phyloP scores from a whole-genome alignment of 2,329 filamentous ascomycete species.

The Bertia moriformis region DNA sequence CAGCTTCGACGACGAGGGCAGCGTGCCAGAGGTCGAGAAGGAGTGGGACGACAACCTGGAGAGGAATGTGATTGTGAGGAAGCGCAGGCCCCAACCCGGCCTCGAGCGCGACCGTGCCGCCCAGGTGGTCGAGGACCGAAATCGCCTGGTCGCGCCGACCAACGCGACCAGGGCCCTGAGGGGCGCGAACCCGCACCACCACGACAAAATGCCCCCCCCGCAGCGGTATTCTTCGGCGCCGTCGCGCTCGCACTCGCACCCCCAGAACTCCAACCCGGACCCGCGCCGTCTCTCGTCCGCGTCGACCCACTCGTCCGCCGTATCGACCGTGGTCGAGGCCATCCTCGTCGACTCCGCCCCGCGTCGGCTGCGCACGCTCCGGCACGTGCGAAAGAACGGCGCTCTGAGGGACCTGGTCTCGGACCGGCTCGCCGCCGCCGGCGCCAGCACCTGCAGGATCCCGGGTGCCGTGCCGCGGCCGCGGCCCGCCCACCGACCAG shows the following conservation, averaged over 20 bases:
- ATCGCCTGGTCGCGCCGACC: constrained; percentile 30
- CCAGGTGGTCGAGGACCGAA: constrained; percentile 31
- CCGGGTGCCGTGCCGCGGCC: constrained; percentile 8
- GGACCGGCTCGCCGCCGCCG: constrained; percentile 14
- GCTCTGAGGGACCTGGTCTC: constrained; percentile 30
- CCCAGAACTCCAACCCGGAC: constrained; percentile 18
- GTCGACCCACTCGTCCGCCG: constrained; percentile 35
- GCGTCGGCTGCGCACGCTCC: constrained; percentile 36
- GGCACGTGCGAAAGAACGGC: constrained; percentile 43
- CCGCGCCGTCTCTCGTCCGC: constrained; percentile 33
- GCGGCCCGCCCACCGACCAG: constrained; percentile 11
- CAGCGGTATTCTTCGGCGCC: too few relatives aligned
- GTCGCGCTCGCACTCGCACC: too few relatives aligned
- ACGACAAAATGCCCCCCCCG: constrained; percentile 6
- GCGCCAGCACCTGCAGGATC: not conserved
- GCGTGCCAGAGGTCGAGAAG: constrained; percentile 29
- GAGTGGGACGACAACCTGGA: constrained; percentile 39
- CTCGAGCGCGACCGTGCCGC: constrained; percentile 10
- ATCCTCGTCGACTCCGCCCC: constrained; percentile 35
- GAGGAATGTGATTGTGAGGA: constrained; percentile 37
- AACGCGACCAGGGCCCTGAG: constrained; percentile 34
- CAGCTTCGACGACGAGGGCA: constrained; percentile 19
- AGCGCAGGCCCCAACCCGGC: constrained; percentile 18
- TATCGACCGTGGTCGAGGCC: constrained; percentile 44
- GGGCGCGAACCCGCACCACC: constrained; percentile 28